Base-by-base conservation (phyloP, 257 asterid species). In the Solanum chmielewskii region DNA sequence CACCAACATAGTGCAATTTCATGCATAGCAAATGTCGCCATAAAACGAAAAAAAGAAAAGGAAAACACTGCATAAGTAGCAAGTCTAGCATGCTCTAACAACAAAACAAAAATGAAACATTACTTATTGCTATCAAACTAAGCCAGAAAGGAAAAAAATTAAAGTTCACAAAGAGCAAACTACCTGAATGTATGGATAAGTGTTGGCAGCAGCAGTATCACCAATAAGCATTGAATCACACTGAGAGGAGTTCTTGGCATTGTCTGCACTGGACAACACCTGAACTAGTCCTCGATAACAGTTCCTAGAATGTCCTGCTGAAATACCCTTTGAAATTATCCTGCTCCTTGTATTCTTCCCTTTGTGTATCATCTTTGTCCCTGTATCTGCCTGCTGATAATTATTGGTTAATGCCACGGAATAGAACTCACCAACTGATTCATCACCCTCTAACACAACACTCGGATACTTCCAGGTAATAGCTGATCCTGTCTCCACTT, bases 191-290 rank as follows among this genome's bases (percentile, higher is more conserved):
- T 95, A 95, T 0, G 98, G 99, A 80, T 97, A 97, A 83, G 99
- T 97, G 86, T 97, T 97, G 70, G 99, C 99, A 83, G 95, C 98
- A 23, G 99, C 98, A 56, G 84, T 90, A 83, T 93, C 89, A 5
- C 99, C 99, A 52, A 97, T 96, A 31, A 97, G 98, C 99, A 97
- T 96, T 0, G 99, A 97, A 88, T 97, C 99, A 88, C 99, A 97
- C 59, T 97, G 99, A 0, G 99, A 97, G 16, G 98, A 95, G 66
- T 96, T 96, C 70, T 85, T 73, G 1, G 99, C 96, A 86, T 94
- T 93, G 39, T 94, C 98, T 12, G 99, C 99, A 93, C 70, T 88
- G 6, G 98, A 95, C 95, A 97, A 91, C 49, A 97, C 95, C 85
- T 95, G 98, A 11, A 97, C 99, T 41, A 97, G 95, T 20, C 99